Evolutionary conservation across 768 basidiomycete species (phyloP), one percentile per base, ranked within the genome.

Genomic region (Plicaturopsis crispa): DNA sequence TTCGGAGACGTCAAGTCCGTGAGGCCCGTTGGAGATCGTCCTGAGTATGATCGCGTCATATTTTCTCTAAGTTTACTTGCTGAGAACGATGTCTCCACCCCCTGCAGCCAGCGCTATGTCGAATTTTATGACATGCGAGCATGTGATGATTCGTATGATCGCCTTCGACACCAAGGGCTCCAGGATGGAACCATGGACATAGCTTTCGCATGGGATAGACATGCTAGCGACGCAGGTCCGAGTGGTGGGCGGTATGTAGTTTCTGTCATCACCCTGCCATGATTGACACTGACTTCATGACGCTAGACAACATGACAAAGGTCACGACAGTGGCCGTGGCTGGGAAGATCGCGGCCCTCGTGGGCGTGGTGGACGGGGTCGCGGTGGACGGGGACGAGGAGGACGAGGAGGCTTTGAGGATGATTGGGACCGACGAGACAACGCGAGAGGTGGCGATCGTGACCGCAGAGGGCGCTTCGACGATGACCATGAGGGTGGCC

Each of bases 121-220:
- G 92, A 98, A 55, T 92, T 80, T 53, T 99, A 82, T 54, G 96
- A 99, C 54, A 87, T 75, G 17, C 66, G 90, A 56, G 87, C 82
- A 17, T 80, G 79, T 40, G 79, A 79, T 22, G 78, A 86, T 48
- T 84, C 92, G 0, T 79, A 75, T 47, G 89, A 96, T 50, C 68
- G 79, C 14, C 63, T 96, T 44, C 73, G 88, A 35, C 82, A 87
- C 41, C 78, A 86, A 60, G 73, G 80, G 8, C 59, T 76, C 37
- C 84, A 84, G 52, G 90, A 91, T 50, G 92, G 96, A 11, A 76
- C 82, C 1, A 82, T 96, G 76, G 87, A 93, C 39, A 80, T 97
- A 32, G 66, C 75, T 1, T 88, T 85, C 47, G 84, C 84, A 22
- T 94, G 88, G 84, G 91, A 97, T 41, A 67, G 72, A 10, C 69